phyloP scores from a whole-genome alignment of 331 rosid species.

The Prunus yedoensis region DNA sequence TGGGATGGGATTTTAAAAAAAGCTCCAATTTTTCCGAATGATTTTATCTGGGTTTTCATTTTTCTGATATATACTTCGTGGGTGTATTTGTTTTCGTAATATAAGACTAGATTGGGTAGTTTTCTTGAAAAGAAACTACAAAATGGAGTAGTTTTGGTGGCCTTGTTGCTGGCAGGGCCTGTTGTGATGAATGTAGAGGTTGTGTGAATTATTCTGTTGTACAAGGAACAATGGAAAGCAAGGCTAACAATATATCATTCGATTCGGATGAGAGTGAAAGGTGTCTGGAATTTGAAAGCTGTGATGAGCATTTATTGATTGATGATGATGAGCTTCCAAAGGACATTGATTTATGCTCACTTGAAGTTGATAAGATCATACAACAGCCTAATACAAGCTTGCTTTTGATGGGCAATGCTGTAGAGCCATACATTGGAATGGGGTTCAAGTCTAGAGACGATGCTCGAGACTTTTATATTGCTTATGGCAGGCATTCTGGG shows the following conservation, averaged over 20 bases:
- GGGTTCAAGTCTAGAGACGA: conserved; percentile 21
- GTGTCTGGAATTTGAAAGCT: conserved; percentile 12
- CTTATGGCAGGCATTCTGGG: conserved; percentile 27
- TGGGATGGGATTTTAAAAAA: background rate
- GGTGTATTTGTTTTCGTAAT: too few species aligned
- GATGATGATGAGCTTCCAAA: conserved; percentile 14
- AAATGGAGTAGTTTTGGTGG: conserved; percentile 6
- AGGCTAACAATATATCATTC: background rate
- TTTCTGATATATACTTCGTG: background rate
- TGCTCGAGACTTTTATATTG: conserved; percentile 20
- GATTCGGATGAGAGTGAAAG: conserved; percentile 21
- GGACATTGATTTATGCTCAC: conserved; percentile 12
- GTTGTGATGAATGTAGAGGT: conserved; percentile 17
- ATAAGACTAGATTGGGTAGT: too few species aligned
- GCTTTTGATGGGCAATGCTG: background rate
- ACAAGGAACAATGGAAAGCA: conserved; percentile 14
- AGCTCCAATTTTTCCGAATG: background rate
- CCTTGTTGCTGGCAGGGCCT: conserved; percentile 10
- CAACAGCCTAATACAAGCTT: conserved; percentile 6
- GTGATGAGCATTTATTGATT: conserved; percentile 4
- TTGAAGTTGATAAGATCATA: background rate
- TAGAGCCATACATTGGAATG: conserved; percentile 16
- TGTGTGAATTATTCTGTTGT: background rate
- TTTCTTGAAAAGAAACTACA: background rate
- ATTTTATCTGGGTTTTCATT: background rate